These are phyloP conservation scores for Macrolepiota dolichaula DNA, from an alignment of 768 basidiomycete species.

Conservation along the genomic window DNA sequence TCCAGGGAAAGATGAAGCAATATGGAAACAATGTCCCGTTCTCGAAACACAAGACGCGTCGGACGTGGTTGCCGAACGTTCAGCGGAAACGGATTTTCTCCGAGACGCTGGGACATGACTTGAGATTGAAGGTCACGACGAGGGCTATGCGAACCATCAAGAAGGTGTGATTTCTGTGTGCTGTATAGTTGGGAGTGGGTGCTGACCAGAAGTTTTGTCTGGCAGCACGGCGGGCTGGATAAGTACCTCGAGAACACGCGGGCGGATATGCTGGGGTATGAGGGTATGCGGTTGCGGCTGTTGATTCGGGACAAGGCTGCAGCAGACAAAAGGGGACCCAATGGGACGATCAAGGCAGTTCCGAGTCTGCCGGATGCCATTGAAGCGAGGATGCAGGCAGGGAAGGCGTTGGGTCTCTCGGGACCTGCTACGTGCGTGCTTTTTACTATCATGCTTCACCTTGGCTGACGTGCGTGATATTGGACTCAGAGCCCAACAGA, in stretches of 20 bases:
- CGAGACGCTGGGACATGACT: slow-evolving; percentile 51
- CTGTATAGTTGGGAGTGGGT: neutral
- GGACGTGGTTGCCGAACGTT: slow-evolving; percentile 87
- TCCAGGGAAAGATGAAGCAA: slow-evolving; percentile 76
- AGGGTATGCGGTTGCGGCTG: slow-evolving; percentile 48
- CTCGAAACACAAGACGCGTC: slow-evolving; percentile 83
- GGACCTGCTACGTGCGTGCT: slow-evolving; percentile 23
- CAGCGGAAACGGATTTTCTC: slow-evolving; percentile 74
- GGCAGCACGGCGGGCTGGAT: slow-evolving; percentile 68
- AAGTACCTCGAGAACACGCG: slow-evolving; percentile 52
- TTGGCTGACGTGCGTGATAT: neutral
- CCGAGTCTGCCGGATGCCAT: slow-evolving; percentile 17
- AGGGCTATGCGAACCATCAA: slow-evolving; percentile 78
- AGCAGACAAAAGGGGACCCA: slow-evolving; percentile 6
- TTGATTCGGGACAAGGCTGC: slow-evolving; percentile 23
- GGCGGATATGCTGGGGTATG: slow-evolving; percentile 33
- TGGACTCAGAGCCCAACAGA: slow-evolving; percentile 20
- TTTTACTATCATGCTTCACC: neutral
- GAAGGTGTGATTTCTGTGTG: slow-evolving; percentile 53
- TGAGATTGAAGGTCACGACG: slow-evolving; percentile 72
- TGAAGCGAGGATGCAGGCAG: slow-evolving; percentile 22
- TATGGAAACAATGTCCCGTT: slow-evolving; percentile 89
- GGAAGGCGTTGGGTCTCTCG: slow-evolving; percentile 23
- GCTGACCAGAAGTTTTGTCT: neutral
- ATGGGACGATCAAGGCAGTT: neutral